A percentile compares a stretch with the other conserved stretches of the same genome.
Evolutionary conservation across 208 protist genomes (phyloP).

Genomic region (Leishmania guyanensis): DNA sequence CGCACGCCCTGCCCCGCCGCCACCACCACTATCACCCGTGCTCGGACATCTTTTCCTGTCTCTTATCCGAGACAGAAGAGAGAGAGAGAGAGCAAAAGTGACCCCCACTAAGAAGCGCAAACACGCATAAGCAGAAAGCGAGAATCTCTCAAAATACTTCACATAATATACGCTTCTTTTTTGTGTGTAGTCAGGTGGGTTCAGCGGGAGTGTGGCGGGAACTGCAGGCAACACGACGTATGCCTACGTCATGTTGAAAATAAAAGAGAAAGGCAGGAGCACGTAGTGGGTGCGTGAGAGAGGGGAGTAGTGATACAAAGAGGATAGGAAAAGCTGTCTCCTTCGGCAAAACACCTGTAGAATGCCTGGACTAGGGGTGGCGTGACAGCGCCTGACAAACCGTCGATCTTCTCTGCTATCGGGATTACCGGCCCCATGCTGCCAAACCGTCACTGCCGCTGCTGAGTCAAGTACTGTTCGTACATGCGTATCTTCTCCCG

Average conservation of each 20-base stretch:
- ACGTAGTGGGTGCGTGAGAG: neutral
- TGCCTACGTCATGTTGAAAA: neutral
- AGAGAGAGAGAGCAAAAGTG: neutral
- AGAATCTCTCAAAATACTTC: neutral
- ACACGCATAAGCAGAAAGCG: neutral
- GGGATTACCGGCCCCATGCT: neutral
- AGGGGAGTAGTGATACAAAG: neutral
- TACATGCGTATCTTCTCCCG: slow-evolving; percentile 86
- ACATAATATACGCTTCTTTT: neutral
- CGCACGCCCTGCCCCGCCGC: neutral
- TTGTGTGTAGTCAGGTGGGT: neutral
- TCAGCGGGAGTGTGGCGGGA: neutral
- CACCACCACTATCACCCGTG: neutral
- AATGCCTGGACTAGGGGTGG: slow-evolving; percentile 1
- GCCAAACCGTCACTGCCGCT: slow-evolving; percentile 2
- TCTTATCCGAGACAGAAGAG: neutral
- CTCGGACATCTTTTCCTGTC: neutral
- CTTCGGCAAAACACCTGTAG: slow-evolving; percentile 1
- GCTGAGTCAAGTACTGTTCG: slow-evolving; percentile 64
- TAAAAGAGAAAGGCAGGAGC: neutral
- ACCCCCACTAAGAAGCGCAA: neutral
- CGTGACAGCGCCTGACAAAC: neutral
- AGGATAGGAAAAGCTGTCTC: neutral
- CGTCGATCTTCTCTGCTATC: neutral
- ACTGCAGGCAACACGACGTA: neutral